Conservation (phyloP, 352 stramenopile species). For the Phytophthora sp. region DNA sequence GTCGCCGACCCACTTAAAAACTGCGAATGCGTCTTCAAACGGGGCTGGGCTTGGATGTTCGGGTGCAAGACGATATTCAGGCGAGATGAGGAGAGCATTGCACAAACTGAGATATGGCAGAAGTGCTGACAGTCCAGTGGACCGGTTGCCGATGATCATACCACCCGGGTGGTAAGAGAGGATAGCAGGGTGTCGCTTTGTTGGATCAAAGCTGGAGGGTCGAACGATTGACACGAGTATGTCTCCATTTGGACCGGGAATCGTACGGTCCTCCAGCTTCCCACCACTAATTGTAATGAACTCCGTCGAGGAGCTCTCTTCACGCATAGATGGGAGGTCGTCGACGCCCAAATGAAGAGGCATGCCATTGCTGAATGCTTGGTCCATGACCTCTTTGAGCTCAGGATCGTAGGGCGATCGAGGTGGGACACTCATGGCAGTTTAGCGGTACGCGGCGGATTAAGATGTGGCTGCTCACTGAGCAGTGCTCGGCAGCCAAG, state of each 20-base stretch:
- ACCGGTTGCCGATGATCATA: constrained; percentile 35
- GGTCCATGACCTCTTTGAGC: constrained; percentile 13
- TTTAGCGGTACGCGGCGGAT: too few relatives aligned
- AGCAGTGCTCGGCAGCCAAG: too few relatives aligned
- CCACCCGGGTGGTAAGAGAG: constrained; percentile 37
- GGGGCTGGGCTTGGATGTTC: constrained; percentile 24
- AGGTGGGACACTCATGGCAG: constrained; percentile 11
- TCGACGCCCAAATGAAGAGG: constrained; percentile 10
- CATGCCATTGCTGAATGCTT: constrained; percentile 14
- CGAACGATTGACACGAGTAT: constrained; percentile 28
- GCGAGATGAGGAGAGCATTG: constrained; percentile 27
- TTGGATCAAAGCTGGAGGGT: constrained; percentile 8
- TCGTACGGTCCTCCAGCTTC: constrained; percentile 17
- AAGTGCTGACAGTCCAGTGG: constrained; percentile 19
- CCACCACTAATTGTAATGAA: constrained; percentile 1
- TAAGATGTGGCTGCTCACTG: too few relatives aligned
- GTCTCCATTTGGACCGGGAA: constrained; percentile 19
- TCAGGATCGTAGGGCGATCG: constrained; percentile 28
- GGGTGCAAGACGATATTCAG: constrained; percentile 33
- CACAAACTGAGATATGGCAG: constrained; percentile 20
- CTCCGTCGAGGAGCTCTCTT: constrained; percentile 3
- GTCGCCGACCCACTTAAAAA: constrained; percentile 18
- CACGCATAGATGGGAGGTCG: constrained; percentile 15
- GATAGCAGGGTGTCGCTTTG: constrained; percentile 26
- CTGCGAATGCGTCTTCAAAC: constrained; percentile 24